Evolutionary conservation across 1,284 basidiomycete species (phyloP).

Genomic region (Pseudozyma pruni): DNA sequence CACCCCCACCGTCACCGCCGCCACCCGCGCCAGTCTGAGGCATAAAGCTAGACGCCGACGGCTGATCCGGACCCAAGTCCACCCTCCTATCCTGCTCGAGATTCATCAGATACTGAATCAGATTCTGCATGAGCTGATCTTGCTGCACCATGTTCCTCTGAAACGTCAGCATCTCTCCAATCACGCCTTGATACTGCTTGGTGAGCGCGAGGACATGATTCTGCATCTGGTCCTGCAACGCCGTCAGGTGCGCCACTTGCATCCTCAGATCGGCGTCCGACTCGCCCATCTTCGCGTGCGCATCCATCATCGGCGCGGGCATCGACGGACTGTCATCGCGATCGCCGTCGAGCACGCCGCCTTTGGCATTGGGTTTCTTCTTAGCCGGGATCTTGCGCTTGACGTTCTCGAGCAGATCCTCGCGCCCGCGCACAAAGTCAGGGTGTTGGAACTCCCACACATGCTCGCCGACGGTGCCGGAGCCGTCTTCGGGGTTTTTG

Average conservation of each 20-base stretch:
- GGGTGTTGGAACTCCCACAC: constrained; percentile 94
- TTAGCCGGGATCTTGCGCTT: constrained; percentile 69
- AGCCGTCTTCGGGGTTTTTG: constrained; percentile 78
- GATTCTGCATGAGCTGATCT: constrained; percentile 82
- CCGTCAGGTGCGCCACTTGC: constrained; percentile 54
- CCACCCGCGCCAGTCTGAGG: constrained; percentile 8
- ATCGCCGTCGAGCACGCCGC: constrained; percentile 62
- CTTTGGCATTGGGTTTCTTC: constrained; percentile 58
- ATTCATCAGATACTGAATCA: constrained; percentile 83
- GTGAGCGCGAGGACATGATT: constrained; percentile 74
- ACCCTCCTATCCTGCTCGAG: constrained; percentile 35
- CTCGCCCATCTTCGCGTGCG: constrained; percentile 41
- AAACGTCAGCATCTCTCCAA: constrained; percentile 83
- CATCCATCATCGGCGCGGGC: constrained; percentile 21
- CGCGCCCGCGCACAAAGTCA: constrained; percentile 77
- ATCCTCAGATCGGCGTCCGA: constrained; percentile 55
- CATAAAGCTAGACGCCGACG: constrained; percentile 12
- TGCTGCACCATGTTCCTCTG: constrained; percentile 86
- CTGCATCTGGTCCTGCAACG: constrained; percentile 61
- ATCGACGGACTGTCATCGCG: constrained; percentile 48
- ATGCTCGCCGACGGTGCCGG: constrained; percentile 79
- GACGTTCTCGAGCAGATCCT: constrained; percentile 89
- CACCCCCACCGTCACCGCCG: neutral
- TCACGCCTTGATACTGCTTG: constrained; percentile 79
- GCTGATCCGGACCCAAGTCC: neutral